A percentile compares a stretch with the other conserved stretches of the same genome.
Evolutionary conservation across 805 yeast genomes (phyloP).

Genomic region (Komagataella ulmi): DNA sequence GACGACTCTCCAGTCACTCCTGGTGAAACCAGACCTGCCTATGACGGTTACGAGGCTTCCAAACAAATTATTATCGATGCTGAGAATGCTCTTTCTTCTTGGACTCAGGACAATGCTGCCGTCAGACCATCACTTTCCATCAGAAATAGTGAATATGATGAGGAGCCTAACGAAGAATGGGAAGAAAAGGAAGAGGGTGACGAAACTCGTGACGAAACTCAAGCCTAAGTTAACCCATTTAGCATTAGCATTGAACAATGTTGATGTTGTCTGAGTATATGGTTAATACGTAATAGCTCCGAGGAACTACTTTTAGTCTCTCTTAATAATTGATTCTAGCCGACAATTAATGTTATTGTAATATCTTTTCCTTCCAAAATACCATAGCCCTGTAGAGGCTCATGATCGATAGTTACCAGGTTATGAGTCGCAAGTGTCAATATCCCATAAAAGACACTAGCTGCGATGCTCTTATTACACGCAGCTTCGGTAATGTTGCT

Average conservation of each 20-base stretch:
- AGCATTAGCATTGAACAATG: neutral
- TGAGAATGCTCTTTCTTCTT: constrained; percentile 86
- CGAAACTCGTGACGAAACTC: neutral
- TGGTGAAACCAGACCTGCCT: constrained; percentile 97
- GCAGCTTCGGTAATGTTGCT: neutral
- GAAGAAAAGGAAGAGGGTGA: constrained; percentile 10
- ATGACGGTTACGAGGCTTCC: constrained; percentile 96
- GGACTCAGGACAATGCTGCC: constrained; percentile 94
- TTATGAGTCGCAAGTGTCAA: neutral
- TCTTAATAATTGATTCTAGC: neutral
- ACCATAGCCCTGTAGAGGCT: neutral
- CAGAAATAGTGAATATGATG: constrained; percentile 57
- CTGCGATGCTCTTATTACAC: neutral
- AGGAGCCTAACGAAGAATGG: constrained; percentile 27
- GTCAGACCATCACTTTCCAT: constrained; percentile 88
- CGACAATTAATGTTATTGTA: neutral
- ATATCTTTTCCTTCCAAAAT: neutral
- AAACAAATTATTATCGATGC: constrained; percentile 96
- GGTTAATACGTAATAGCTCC: neutral
- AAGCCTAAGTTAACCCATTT: neutral
- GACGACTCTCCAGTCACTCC: constrained; percentile 98
- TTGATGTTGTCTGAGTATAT: neutral
- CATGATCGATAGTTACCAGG: neutral
- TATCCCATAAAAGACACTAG: neutral
- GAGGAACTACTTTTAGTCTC: too few species aligned